phyloP scores from a whole-genome alignment of 306 rosid genomes.

The Cyclanthera cordifolia region DNA sequence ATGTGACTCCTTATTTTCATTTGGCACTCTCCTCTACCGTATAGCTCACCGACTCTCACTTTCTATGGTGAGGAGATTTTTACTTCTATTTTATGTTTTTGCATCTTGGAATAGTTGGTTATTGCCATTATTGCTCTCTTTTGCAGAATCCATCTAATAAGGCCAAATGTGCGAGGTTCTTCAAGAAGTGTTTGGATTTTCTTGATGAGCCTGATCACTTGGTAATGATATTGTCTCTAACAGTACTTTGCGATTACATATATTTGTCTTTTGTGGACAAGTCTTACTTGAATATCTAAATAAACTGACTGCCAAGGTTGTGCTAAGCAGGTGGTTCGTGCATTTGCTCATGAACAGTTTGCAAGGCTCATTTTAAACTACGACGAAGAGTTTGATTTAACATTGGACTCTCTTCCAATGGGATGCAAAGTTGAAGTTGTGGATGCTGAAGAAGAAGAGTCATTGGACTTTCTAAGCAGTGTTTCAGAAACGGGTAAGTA shows the following conservation, averaged over 20 bases:
- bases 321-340: constrained; percentile 74
- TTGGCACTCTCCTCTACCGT: constrained; percentile 85
- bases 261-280: constrained; percentile 7
- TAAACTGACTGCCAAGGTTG: constrained; percentile 17
- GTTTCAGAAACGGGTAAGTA: constrained; percentile 35
- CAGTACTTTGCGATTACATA: not conserved
- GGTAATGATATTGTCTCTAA: constrained; percentile 35
- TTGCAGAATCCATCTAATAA: constrained; percentile 69
- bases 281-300: constrained; percentile 4
- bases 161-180: constrained; percentile 74
- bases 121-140: constrained; percentile 24
- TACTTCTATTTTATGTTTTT: constrained; percentile 9
- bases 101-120: constrained; percentile 9
- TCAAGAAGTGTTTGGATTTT: constrained; percentile 74
- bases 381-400: constrained; percentile 63
- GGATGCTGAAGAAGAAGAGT: constrained; percentile 59
- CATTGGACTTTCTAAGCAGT: constrained; percentile 39
- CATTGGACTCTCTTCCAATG: constrained; percentile 49
- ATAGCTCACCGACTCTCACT: constrained; percentile 89
- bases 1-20: constrained; percentile 73
- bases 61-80: constrained; percentile 55
- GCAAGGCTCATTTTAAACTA: constrained; percentile 82
- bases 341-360: constrained; percentile 91
- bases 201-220: constrained; percentile 82
- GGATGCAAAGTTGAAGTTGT: constrained; percentile 46